phyloP scores from a whole-genome alignment of 1,284 basidiomycete species.

The Gomphus bonarii region DNA sequence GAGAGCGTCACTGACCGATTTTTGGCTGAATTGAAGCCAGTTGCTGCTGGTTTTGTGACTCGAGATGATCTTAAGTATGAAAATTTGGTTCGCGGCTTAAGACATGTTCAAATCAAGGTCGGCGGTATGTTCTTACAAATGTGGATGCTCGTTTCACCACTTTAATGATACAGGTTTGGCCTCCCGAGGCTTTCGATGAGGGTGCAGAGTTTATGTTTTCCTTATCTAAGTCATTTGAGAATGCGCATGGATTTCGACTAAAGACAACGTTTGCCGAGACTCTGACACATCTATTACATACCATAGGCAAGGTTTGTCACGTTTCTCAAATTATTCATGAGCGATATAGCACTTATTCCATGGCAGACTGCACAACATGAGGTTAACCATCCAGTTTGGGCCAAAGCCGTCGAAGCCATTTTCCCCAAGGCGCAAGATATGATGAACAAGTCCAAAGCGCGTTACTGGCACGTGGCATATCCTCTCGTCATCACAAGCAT shows the following conservation, averaged over 20 bases:
- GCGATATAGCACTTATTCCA: neutral
- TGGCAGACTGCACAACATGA: conserved; percentile 85
- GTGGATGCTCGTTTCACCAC: conserved; percentile 6
- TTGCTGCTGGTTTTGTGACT: conserved; percentile 58
- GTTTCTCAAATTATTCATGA: conserved; percentile 1
- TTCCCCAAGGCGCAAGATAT: conserved; percentile 80
- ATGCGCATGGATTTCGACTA: conserved; percentile 76
- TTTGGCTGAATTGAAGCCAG: conserved; percentile 65
- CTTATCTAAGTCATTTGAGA: conserved; percentile 73
- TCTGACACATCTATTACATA: conserved; percentile 71
- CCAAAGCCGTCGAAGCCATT: conserved; percentile 81
- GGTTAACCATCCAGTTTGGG: conserved; percentile 93
- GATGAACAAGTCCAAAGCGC: conserved; percentile 62
- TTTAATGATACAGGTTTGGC: conserved; percentile 63
- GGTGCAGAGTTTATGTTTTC: conserved; percentile 86
- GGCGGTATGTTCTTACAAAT: conserved; percentile 11
- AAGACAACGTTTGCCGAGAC: conserved; percentile 86
- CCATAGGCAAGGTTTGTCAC: conserved; percentile 69
- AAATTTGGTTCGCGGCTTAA: conserved; percentile 70
- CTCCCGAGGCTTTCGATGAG: conserved; percentile 88
- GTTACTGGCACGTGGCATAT: conserved; percentile 87
- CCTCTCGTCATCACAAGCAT: conserved; percentile 78
- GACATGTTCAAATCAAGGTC: conserved; percentile 74
- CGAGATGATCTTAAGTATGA: conserved; percentile 82
- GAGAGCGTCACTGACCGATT: conserved; percentile 84